Conservation (phyloP, 495 filamentous ascomycete species). For the Penicillium soppii region DNA sequence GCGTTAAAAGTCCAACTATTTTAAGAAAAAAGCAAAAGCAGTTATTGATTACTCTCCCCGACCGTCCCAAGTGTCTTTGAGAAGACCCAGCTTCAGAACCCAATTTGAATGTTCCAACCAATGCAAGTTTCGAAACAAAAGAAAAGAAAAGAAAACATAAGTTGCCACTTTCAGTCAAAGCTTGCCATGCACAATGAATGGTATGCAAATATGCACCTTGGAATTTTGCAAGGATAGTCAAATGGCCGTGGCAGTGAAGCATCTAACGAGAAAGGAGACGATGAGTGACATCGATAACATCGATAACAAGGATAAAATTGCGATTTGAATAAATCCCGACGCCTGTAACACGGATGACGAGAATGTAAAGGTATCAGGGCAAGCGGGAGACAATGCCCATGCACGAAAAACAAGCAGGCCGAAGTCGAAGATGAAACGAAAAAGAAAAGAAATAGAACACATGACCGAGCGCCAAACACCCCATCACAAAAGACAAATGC, state of each 20-base stretch:
- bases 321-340: conserved; percentile 35
- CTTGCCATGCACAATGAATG: conserved; percentile 3
- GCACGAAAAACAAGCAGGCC: conserved; percentile 24
- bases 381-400: conserved; percentile 29
- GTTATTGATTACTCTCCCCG: conserved; percentile 20
- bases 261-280: conserved; percentile 9
- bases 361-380: conserved; percentile 39
- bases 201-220: conserved; percentile 3
- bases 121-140: conserved; percentile 4
- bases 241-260: conserved; percentile 3
- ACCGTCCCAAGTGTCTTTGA: no score
- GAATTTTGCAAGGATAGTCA: conserved; percentile 1
- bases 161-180: conserved; percentile 4
- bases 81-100: conserved; percentile 4
- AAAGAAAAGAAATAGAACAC: conserved; percentile 15
- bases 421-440: conserved; percentile 3
- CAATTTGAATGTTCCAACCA: conserved; percentile 6
- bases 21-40: conserved; percentile 16
- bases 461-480: conserved; percentile 42
- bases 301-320: conserved; percentile 20
- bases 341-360: conserved; percentile 30
- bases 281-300: conserved; percentile 2
- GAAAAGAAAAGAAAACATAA: conserved; percentile 3
- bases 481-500: conserved; percentile 37
- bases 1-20: conserved; percentile 19